Percentiles rank a stretch among this genome's conserved stretches.
Conservation (phyloP, 257 asterid species). For the Nicotiana noctiflora region DNA sequence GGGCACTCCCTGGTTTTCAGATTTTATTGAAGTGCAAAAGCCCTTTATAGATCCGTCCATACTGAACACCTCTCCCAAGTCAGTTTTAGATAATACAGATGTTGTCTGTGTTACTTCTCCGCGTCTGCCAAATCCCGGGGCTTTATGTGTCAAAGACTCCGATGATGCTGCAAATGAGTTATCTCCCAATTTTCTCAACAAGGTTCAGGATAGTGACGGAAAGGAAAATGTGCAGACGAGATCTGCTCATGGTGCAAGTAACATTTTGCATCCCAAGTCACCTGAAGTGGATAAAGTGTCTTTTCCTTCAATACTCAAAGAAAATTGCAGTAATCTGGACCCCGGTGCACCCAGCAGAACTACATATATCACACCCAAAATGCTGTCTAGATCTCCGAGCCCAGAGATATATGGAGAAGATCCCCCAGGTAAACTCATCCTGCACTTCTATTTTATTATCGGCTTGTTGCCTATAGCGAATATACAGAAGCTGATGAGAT, state of each 20-base stretch:
- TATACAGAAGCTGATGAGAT: not conserved
- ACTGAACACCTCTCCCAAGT: slow-evolving; percentile 64
- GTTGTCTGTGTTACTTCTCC: slow-evolving; percentile 23
- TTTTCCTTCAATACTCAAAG: slow-evolving; percentile 28
- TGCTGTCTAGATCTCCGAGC: slow-evolving; percentile 49
- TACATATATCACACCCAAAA: slow-evolving; percentile 14
- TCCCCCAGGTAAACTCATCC: slow-evolving; percentile 46
- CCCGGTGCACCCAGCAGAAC: slow-evolving; percentile 3
- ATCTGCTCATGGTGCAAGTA: slow-evolving; percentile 14
- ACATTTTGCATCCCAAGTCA: slow-evolving; percentile 12
- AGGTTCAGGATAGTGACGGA: slow-evolving; percentile 13
- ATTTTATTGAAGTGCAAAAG: slow-evolving; percentile 45
- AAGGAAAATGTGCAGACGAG: slow-evolving; percentile 11
- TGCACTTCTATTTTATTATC: not conserved
- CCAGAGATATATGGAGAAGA: slow-evolving; percentile 75
- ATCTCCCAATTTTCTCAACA: slow-evolving; percentile 10
- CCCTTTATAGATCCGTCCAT: slow-evolving; percentile 21
- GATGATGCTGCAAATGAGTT: slow-evolving; percentile 18
- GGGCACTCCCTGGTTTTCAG: slow-evolving; percentile 66
- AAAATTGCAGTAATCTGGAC: slow-evolving; percentile 15
- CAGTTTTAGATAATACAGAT: slow-evolving; percentile 55
- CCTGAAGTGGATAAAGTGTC: slow-evolving; percentile 17
- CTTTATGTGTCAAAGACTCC: slow-evolving; percentile 20
- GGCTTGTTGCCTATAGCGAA: not conserved
- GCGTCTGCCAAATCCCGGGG: slow-evolving; percentile 4